A percentile compares a stretch with the other conserved stretches of the same genome.
Conservation (phyloP, 805 yeast genomes). For the Isabelozyma heimii region DNA sequence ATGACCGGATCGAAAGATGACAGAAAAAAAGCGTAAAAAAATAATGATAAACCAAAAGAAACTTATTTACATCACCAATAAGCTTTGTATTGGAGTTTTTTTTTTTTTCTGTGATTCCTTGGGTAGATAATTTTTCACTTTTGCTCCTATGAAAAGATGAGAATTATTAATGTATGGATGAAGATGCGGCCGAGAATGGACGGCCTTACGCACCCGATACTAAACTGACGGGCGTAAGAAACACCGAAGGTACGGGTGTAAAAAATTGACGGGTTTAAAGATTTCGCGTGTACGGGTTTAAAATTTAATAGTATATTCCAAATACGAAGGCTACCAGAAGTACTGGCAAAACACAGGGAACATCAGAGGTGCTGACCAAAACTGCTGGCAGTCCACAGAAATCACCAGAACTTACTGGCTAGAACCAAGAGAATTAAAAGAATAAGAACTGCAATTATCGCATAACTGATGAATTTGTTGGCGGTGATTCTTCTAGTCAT, state of each 20-base stretch:
- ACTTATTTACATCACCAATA: not conserved
- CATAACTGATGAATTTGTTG: slow-evolving; percentile 84
- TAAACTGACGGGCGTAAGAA: not conserved
- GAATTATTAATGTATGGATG: not conserved
- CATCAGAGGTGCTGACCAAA: too few species aligned
- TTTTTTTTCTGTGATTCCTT: not conserved
- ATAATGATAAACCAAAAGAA: not conserved
- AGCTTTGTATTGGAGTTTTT: not conserved
- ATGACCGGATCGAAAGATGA: too few species aligned
- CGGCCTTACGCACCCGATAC: too few species aligned
- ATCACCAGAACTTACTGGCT: slow-evolving; percentile 72
- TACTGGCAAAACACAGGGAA: too few species aligned
- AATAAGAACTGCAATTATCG: slow-evolving; percentile 84
- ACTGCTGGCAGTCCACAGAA: too few species aligned
- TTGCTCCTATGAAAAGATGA: not conserved
- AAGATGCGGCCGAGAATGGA: too few species aligned
- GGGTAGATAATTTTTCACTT: not conserved
- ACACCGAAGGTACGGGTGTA: not conserved
- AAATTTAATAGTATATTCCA: too few species aligned
- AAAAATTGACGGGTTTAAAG: not conserved
- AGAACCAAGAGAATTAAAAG: slow-evolving; percentile 78
- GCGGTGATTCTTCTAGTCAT: slow-evolving; percentile 95
- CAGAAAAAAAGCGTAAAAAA: too few species aligned
- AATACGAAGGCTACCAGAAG: too few species aligned
- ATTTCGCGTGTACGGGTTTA: not conserved